These are phyloP conservation scores for Spathaspora boniae DNA, from an alignment of 805 yeast species.

Conservation along the genomic window DNA sequence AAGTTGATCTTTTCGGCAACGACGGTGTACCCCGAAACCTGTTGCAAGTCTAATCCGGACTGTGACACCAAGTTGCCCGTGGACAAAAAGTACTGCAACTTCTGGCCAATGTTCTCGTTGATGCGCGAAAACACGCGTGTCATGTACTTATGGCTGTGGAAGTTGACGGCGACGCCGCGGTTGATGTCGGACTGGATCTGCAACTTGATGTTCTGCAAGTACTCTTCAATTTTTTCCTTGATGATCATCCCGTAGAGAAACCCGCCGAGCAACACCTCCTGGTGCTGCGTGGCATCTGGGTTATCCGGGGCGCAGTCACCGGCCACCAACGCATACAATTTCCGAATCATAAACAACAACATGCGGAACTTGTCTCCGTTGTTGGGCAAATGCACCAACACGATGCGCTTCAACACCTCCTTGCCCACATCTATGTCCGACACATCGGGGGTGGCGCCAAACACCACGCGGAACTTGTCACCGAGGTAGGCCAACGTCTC, in stretches of 20 bases:
- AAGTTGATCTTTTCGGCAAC: slow-evolving; percentile 98
- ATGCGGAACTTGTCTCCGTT: slow-evolving; percentile 80
- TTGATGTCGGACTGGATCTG: slow-evolving; percentile 79
- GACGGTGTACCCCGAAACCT: slow-evolving; percentile 96
- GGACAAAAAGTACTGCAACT: slow-evolving; percentile 88
- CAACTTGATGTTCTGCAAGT: slow-evolving; percentile 63
- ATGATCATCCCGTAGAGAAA: slow-evolving; percentile 94
- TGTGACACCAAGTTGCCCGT: slow-evolving; percentile 97
- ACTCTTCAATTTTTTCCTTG: slow-evolving; percentile 95
- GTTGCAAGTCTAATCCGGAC: slow-evolving; percentile 96
- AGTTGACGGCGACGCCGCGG: slow-evolving; percentile 78
- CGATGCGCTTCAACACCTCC: slow-evolving; percentile 77
- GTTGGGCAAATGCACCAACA: slow-evolving; percentile 78
- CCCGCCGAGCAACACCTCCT: slow-evolving; percentile 93
- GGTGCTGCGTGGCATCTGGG: slow-evolving; percentile 99
- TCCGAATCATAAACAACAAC: slow-evolving; percentile 92
- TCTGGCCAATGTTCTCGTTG: slow-evolving; percentile 92
- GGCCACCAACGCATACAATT: slow-evolving; percentile 89
- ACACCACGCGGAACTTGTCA: slow-evolving; percentile 91
- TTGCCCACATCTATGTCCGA: slow-evolving; percentile 89
- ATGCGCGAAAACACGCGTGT: slow-evolving; percentile 70
- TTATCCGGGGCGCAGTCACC: slow-evolving; percentile 97
- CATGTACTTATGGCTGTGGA: slow-evolving; percentile 81
- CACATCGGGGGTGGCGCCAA: slow-evolving; percentile 83
- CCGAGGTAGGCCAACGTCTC: slow-evolving; percentile 95